Base-by-base conservation (phyloP, 2,329 filamentous ascomycete genomes). In the Aspergillus brasiliensis region DNA sequence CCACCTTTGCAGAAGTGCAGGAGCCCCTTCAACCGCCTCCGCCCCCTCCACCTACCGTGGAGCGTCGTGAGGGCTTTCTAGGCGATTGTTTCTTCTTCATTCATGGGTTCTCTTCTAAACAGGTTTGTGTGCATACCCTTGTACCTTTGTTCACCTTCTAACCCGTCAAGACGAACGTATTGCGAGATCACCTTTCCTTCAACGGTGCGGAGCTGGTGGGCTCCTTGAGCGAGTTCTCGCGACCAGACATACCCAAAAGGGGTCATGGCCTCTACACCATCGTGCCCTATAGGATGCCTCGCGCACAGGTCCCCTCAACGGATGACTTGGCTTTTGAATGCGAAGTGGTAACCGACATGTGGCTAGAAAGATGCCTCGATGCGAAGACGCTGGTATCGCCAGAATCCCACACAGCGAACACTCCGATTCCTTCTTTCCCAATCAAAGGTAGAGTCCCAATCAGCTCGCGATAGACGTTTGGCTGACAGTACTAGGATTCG, bases 301-400 rank as follows among this genome's bases (percentile, higher is more conserved):
- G 62, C 53, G 66, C 69, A 3, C 62, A 73, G 4, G 62, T 76
- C 25, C 76, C 76, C 21, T 76, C 73, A 2, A 75, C 75, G 2
- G 75, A 78, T 51, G 75, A 78, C 46, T 66, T 77, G 57, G 75
- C 73, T 0, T 74, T 76, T 21, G 75, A 79, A 63, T 78, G 81
- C 57, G 74, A 81, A 51, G 71, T 82, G 13, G 87, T 96, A 31
- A 98, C 92, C 10, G 92, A 97, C 71, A 96, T 95, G 83, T 99
- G 94, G 84, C 83, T 99, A 55, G 95, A 99, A 77, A 86, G 87
- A 51, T 98, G 94, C 73, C 80, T 99, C 40, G 88, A 93, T 72
- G 86, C 86, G 64, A 95, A 91, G 74, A 80, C 78, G 25, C 85
- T 94, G 67, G 82, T 91, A 49, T 81, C 89, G 28, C 91, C 92